phyloP scores from a whole-genome alignment of 1,284 basidiomycete genomes.

The Ceratobasidium sp. region DNA sequence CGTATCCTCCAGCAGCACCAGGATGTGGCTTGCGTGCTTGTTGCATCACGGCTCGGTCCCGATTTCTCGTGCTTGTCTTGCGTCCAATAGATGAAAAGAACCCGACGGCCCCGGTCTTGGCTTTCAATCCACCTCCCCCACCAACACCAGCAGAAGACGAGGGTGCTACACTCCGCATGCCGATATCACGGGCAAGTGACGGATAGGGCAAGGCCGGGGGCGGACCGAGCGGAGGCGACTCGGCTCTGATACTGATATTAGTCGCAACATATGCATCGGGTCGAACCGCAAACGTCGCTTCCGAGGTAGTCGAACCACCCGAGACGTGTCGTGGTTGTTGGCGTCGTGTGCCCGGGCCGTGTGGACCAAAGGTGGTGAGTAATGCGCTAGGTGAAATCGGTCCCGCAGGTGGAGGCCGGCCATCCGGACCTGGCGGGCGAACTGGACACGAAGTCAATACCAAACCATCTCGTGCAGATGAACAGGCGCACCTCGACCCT shows the following conservation, averaged over 20 bases:
- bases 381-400: conserved; percentile 36
- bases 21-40: conserved; percentile 7
- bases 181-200: conserved; percentile 55
- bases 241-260: conserved; percentile 62
- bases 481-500: conserved; percentile 60
- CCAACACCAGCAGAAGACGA: conserved; percentile 38
- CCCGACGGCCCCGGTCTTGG: conserved; percentile 47
- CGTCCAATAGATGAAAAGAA: conserved; percentile 80
- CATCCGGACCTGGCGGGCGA: conserved; percentile 38
- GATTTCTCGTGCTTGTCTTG: conserved; percentile 63
- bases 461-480: conserved; percentile 17
- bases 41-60: conserved; percentile 22
- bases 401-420: conserved; percentile 46
- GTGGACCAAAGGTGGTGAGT: conserved; percentile 2
- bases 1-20: conserved; percentile 44
- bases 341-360: conserved; percentile 24
- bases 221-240: conserved; percentile 58
- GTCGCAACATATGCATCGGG: conserved; percentile 77
- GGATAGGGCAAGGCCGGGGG: conserved; percentile 79
- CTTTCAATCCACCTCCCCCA: conserved; percentile 22
- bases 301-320: conserved; percentile 71
- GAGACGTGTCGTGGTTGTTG: conserved; percentile 60
- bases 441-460: conserved; percentile 14
- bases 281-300: conserved; percentile 77
- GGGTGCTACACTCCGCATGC: conserved; percentile 41